A percentile compares a stretch with the other conserved stretches of the same genome.
Evolutionary conservation across 2,329 filamentous ascomycete genomes (phyloP).

Genomic region (Pestalotiopsis sp.): DNA sequence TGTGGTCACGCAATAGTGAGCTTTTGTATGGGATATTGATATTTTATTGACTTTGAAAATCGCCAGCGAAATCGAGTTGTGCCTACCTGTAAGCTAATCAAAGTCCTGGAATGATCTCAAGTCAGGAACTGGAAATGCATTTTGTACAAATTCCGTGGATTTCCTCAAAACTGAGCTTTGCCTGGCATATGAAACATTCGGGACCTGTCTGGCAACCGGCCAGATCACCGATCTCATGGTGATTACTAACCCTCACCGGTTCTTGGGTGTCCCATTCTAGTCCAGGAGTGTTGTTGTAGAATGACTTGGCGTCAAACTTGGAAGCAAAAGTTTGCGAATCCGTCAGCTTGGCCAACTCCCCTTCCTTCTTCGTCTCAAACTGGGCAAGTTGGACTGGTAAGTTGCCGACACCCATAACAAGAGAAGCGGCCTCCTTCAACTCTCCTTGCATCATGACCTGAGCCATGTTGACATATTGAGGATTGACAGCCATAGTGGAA

Average conservation of each 20-base stretch:
- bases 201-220: neutral
- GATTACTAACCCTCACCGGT: neutral
- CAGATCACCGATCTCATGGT: neutral
- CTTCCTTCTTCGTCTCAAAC: neutral
- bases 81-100: neutral
- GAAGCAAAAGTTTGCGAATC: neutral
- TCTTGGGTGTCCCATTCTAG: neutral
- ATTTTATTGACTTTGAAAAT: no score
- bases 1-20: no score
- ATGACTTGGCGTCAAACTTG: neutral
- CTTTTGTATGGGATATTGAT: no score
- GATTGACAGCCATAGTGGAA: neutral
- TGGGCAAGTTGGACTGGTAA: neutral
- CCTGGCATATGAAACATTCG: neutral
- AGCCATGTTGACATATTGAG: neutral
- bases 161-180: neutral
- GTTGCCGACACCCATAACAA: neutral
- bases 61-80: neutral
- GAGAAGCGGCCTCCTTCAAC: neutral
- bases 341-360: neutral
- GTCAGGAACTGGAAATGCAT: neutral
- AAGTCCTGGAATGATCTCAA: neutral
- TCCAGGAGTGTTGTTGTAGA: neutral
- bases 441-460: neutral
- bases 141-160: neutral